Base-by-base conservation (phyloP, 306 rosid species). In the Dicorynia guianensis region DNA sequence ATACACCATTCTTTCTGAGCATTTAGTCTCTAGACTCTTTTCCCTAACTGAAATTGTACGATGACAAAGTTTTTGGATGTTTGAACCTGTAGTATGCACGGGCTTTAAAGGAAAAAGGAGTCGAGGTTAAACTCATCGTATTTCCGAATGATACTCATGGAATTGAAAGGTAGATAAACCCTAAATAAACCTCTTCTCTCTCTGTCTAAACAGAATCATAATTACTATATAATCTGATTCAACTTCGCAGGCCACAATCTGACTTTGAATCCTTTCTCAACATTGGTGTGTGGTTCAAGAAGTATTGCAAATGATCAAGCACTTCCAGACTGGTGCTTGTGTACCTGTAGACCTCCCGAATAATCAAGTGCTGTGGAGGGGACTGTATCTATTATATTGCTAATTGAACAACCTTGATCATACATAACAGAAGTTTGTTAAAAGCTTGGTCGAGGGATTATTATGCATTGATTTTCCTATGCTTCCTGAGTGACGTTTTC, bases 201-300 rank as follows among this genome's bases (percentile, higher is more conserved):
- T 3, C 8, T 40, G 11, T 40, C 38, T 38, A 43, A 48, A 14
- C 14, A 48, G 34, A 74, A 8, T 72, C 47, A 47, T 38, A 38
- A 44, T 34, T 55, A 46, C 53, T 55, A 63, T 58, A 54, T 67
- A 5, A 53, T 74, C 38, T 83, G 71, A 38, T 74, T 75, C 53
- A 54, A 72, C 64, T 73, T 38, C 76, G 34, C 83, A 95, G 98
- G 85, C 98, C 98, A 9, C 97, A 89, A 85, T 87, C 98, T 1
- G 96, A 92, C 84, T 95, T 85, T 18, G 98, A 95, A 85, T 85
- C 93, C 85, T 92, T 74, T 81, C 90, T 95, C 52, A 95, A 89
- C 70, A 87, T 95, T 77, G 97, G 92, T 13, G 87, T 85, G 25
- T 95, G 97, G 97, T 95, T 95, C 87, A 83, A 85, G 74, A 95